Conservation (phyloP, 192 early-diverging fungal genomes). For the Ambispora gerdemannii region DNA sequence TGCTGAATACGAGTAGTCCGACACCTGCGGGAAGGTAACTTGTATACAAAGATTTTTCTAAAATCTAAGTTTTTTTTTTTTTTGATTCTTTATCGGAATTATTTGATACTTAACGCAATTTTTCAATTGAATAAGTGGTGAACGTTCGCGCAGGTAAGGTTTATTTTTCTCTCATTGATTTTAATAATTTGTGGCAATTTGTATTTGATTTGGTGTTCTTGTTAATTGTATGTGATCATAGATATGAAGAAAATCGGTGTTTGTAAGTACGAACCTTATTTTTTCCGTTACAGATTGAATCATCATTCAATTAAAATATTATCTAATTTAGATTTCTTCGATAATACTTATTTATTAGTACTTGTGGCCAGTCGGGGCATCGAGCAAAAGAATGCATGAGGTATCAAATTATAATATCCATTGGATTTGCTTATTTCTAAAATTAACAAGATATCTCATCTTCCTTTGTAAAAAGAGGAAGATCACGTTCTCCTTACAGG, state of each 20-base stretch:
- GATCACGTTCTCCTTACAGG: not conserved
- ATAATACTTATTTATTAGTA: not conserved
- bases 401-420: not conserved
- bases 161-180: too few relatives aligned
- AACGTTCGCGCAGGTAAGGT: constrained; percentile 23
- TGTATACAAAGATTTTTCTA: too few relatives aligned
- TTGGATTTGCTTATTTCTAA: not conserved
- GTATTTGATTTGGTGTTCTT: too few relatives aligned
- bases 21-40: constrained; percentile 10
- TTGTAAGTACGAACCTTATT: constrained; percentile 6
- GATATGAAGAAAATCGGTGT: constrained; percentile 26
- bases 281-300: too few relatives aligned
- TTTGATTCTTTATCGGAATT: too few relatives aligned
- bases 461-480: too few relatives aligned
- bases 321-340: not conserved
- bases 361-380: constrained; percentile 3
- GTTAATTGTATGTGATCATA: too few relatives aligned
- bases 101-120: too few relatives aligned
- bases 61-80: too few relatives aligned
- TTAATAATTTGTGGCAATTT: too few relatives aligned
- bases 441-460: not conserved
- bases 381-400: not conserved
- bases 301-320: not conserved
- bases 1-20: not conserved
- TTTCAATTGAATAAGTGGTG: constrained; percentile 5